Evolutionary conservation across 1,139 yeast genomes (phyloP).

Genomic region (Saccharomyces hybrid): DNA sequence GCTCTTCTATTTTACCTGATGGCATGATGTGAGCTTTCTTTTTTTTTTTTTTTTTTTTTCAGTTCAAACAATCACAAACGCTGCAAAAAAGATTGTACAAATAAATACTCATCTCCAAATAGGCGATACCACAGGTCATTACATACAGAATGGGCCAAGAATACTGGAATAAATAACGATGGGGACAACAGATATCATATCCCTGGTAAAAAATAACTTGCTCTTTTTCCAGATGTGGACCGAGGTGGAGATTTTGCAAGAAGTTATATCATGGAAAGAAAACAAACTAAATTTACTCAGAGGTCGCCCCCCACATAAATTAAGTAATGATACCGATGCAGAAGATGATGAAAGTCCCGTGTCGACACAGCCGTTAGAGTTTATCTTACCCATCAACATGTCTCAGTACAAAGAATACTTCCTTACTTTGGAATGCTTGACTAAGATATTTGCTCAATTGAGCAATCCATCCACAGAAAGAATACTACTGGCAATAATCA

Average conservation of each 20-base stretch:
- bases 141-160: not conserved
- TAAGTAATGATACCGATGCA: slow-evolving; percentile 26
- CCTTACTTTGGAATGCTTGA: slow-evolving; percentile 33
- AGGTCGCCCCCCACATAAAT: slow-evolving; percentile 32
- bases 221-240: slow-evolving; percentile 51
- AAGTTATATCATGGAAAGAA: slow-evolving; percentile 12
- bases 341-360: slow-evolving; percentile 5
- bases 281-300: slow-evolving; percentile 15
- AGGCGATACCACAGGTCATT: not conserved
- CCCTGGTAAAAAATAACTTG: slow-evolving; percentile 36
- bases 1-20: not conserved
- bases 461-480: slow-evolving; percentile 26
- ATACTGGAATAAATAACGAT: not conserved
- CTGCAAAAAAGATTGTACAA: not conserved
- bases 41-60: too few species aligned
- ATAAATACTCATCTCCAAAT: not conserved
- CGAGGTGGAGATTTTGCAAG: slow-evolving; percentile 32
- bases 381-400: slow-evolving; percentile 32
- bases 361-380: slow-evolving; percentile 9
- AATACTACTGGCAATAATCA: slow-evolving; percentile 48
- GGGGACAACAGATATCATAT: not conserved
- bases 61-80: not conserved
- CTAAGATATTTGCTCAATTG: slow-evolving; percentile 25
- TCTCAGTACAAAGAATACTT: slow-evolving; percentile 20
- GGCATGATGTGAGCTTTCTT: not conserved